phyloP scores from a whole-genome alignment of 176 grass and related monocot genomes.

The Bonia amplexicaulis region DNA sequence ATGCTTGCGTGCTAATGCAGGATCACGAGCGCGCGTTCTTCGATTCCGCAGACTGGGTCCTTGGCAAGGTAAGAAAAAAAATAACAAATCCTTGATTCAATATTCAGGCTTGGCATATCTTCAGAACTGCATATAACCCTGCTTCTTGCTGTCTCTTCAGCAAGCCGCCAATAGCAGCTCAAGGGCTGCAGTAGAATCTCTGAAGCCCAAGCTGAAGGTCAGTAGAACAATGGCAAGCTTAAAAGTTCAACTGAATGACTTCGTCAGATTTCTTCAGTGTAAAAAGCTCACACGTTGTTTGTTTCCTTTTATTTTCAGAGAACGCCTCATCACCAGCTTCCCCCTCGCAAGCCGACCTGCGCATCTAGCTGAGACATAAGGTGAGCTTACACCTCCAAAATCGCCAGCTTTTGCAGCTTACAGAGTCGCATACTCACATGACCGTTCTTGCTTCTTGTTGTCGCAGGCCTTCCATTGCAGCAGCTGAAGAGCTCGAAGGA shows the following conservation, averaged over 20 bases:
- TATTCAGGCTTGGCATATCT: not conserved
- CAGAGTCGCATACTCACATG: not conserved
- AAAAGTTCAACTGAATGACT: not conserved
- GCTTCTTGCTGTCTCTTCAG: conserved; percentile 26
- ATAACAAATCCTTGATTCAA: not conserved
- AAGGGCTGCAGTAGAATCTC: conserved; percentile 49
- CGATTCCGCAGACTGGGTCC: conserved; percentile 88
- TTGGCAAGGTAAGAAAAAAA: conserved; percentile 60
- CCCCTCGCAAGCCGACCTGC: conserved; percentile 87
- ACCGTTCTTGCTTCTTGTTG: not conserved
- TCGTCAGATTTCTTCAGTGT: not conserved
- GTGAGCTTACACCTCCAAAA: conserved; percentile 24
- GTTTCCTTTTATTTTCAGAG: conserved; percentile 40
- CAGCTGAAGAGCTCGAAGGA: not conserved
- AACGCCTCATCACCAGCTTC: conserved; percentile 81
- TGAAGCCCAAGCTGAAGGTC: conserved; percentile 95
- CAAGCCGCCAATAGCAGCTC: conserved; percentile 69
- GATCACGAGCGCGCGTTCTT: conserved; percentile 87
- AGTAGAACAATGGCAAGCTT: not conserved
- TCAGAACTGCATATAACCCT: not conserved
- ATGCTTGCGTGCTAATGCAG: conserved; percentile 33
- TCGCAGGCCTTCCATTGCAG: not conserved
- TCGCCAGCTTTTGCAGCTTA: not conserved
- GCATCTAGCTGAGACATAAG: conserved; percentile 40
- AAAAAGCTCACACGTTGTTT: not conserved